A percentile compares a stretch with the other conserved stretches of the same genome.
Evolutionary conservation across 768 basidiomycete genomes (phyloP).

Genomic region (Macrolepiota albuminosa): DNA sequence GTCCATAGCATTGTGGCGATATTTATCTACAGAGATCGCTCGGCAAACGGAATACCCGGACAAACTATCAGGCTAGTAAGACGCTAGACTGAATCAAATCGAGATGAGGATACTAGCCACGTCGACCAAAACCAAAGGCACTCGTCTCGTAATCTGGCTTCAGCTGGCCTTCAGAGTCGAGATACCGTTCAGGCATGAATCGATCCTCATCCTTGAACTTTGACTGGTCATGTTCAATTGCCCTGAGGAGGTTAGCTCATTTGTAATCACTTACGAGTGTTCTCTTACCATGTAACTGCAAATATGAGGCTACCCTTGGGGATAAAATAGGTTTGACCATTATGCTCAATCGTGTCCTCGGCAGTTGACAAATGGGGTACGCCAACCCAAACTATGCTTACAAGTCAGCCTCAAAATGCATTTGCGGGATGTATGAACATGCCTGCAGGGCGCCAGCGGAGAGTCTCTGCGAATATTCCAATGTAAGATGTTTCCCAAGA

Average conservation of each 20-base stretch:
- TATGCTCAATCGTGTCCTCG: neutral
- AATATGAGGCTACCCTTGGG: neutral
- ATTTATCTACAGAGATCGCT: neutral
- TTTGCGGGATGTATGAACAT: neutral
- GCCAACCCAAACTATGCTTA: neutral
- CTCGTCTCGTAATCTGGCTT: neutral
- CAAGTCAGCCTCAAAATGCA: neutral
- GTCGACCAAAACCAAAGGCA: neutral
- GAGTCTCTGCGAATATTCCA: neutral
- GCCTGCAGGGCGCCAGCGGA: neutral
- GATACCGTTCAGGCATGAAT: neutral
- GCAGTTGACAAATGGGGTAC: neutral
- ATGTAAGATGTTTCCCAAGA: neutral
- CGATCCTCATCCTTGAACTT: neutral
- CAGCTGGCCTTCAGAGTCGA: neutral
- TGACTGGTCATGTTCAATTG: neutral
- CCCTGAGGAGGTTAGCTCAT: neutral
- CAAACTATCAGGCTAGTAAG: neutral
- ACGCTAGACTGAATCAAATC: neutral
- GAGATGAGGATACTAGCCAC: neutral
- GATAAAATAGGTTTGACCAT: neutral
- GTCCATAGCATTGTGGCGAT: neutral
- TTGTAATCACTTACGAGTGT: neutral
- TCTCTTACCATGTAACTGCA: neutral
- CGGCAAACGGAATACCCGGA: neutral